Conservation (phyloP, 495 filamentous ascomycete genomes). For the Xylaria nigripes region DNA sequence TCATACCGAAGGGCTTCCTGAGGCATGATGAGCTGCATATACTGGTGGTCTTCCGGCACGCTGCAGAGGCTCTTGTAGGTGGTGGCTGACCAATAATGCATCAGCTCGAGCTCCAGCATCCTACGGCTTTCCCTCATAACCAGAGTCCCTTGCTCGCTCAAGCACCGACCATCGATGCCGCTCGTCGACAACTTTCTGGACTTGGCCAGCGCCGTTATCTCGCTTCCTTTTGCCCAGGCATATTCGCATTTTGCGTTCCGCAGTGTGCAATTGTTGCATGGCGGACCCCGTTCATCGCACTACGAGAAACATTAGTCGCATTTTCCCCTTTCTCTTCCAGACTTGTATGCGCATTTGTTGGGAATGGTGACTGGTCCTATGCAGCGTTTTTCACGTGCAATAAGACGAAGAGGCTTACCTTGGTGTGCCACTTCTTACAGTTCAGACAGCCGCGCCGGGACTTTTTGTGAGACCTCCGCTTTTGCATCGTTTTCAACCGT, state of each 20-base stretch:
- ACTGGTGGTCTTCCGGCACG: constrained; percentile 22
- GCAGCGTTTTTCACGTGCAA: too few species aligned
- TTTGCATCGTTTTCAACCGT: constrained; percentile 22
- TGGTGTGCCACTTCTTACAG: constrained; percentile 34
- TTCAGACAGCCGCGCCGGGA: constrained; percentile 31
- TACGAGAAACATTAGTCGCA: neutral
- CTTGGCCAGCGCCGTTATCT: neutral
- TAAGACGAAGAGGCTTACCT: constrained; percentile 11
- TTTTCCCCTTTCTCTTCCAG: too few species aligned
- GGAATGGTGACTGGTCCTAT: too few species aligned
- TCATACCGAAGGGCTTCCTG: constrained; percentile 20
- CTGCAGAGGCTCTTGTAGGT: constrained; percentile 27
- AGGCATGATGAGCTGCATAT: constrained; percentile 23
- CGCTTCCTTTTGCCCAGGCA: constrained; percentile 13
- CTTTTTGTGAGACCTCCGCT: constrained; percentile 31
- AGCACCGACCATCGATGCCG: neutral
- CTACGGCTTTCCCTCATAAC: constrained; percentile 16
- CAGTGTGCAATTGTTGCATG: constrained; percentile 29
- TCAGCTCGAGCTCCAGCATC: constrained; percentile 29
- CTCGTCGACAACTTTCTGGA: neutral
- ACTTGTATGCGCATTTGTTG: too few species aligned
- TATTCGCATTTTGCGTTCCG: constrained; percentile 26
- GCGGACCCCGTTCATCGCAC: constrained; percentile 30
- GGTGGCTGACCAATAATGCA: constrained; percentile 29
- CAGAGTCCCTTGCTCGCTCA: constrained; percentile 14